Percentiles rank a stretch among this genome's conserved stretches.
These are phyloP conservation scores for Aphanomyces astaci DNA, from an alignment of 352 stramenopile genomes.

Conservation along the genomic window DNA sequence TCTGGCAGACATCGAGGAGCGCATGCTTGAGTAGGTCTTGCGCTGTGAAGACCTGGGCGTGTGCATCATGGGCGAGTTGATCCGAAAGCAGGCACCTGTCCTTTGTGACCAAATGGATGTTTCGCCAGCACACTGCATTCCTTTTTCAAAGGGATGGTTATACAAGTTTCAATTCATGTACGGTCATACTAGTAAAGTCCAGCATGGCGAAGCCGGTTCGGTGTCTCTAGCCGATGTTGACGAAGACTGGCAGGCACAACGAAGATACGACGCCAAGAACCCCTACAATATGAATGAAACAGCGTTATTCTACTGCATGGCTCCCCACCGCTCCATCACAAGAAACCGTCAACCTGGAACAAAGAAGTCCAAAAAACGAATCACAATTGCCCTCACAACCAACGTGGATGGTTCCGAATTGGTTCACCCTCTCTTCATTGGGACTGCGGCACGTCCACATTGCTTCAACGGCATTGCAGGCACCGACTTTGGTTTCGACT, in stretches of 20 bases:
- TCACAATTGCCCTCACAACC: neutral
- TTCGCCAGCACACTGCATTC: neutral
- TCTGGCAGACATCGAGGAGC: neutral
- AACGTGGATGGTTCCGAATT: neutral
- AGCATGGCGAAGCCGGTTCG: constrained; percentile 20
- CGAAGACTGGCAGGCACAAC: neutral
- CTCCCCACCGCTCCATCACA: neutral
- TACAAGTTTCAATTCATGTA: constrained; percentile 20
- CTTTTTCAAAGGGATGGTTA: constrained; percentile 16
- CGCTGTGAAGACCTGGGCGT: neutral
- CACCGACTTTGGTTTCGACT: neutral
- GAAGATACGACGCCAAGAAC: constrained; percentile 12
- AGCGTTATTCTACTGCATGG: constrained; percentile 14
- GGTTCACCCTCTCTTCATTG: neutral
- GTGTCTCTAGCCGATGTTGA: neutral
- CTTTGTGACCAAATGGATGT: neutral
- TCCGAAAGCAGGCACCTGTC: neutral
- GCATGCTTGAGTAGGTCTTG: neutral
- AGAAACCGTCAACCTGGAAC: neutral
- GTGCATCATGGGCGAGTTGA: neutral
- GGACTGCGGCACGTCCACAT: neutral
- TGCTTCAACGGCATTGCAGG: neutral
- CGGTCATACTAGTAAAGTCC: constrained; percentile 17
- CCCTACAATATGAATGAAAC: constrained; percentile 26
- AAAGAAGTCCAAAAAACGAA: constrained; percentile 8